phyloP scores from a whole-genome alignment of 2,329 filamentous ascomycete species.

The Fonsecaea monophora region DNA sequence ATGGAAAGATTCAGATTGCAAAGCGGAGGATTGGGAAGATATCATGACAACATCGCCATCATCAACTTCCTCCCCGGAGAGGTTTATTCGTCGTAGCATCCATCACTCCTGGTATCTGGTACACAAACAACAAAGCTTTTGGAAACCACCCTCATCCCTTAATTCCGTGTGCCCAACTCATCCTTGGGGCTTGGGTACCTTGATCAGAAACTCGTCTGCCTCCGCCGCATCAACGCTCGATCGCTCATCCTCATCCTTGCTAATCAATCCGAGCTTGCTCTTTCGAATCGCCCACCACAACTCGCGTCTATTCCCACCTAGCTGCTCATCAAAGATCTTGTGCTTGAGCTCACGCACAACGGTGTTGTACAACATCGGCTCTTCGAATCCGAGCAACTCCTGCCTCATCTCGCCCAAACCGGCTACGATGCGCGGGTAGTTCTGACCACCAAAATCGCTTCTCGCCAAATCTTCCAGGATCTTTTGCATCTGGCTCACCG shows the following conservation, averaged over 20 bases:
- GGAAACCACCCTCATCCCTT: not conserved
- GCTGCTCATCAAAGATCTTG: slow-evolving; percentile 69
- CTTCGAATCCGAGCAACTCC: slow-evolving; percentile 76
- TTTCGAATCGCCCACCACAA: slow-evolving; percentile 79
- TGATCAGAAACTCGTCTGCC: slow-evolving; percentile 30
- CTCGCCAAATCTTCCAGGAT: slow-evolving; percentile 74
- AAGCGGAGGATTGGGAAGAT: slow-evolving; percentile 57
- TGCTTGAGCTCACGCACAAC: slow-evolving; percentile 75
- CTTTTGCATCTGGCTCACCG: slow-evolving; percentile 73
- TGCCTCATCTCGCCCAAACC: slow-evolving; percentile 78
- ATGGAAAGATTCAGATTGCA: slow-evolving; percentile 55
- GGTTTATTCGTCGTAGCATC: not conserved
- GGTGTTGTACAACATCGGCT: slow-evolving; percentile 76
- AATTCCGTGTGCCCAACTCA: not conserved
- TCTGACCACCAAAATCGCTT: slow-evolving; percentile 75
- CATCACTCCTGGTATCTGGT: not conserved
- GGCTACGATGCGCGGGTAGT: slow-evolving; percentile 77
- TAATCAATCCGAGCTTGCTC: slow-evolving; percentile 73
- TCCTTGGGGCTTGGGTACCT: not conserved
- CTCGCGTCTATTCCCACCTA: slow-evolving; percentile 79
- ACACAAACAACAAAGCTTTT: slow-evolving; percentile 14
- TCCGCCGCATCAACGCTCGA: slow-evolving; percentile 23
- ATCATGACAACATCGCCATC: slow-evolving; percentile 43
- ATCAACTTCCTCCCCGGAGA: not conserved
- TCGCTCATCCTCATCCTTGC: slow-evolving; percentile 12